A percentile compares a stretch with the other conserved stretches of the same genome.
Conservation (phyloP, 2,329 filamentous ascomycete species). For the Botrytis aclada region DNA sequence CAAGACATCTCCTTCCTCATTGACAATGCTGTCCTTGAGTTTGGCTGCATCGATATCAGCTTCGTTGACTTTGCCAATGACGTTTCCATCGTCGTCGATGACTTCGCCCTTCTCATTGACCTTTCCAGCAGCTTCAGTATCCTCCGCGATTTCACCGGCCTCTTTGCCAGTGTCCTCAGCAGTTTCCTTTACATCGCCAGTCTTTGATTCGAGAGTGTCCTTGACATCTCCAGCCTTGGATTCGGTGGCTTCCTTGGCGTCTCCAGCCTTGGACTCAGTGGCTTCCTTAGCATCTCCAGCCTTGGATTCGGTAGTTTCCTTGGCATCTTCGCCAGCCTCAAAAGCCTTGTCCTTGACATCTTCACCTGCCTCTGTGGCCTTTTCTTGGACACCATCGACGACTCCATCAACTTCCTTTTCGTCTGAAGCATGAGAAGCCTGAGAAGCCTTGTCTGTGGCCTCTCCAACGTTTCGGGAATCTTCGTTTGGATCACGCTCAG, state of each 20-base stretch:
- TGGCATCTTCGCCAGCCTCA: background rate
- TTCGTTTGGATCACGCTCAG: slow-evolving; percentile 18
- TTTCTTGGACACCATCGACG: background rate
- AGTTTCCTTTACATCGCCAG: background rate
- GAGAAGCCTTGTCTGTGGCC: background rate
- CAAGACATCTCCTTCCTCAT: slow-evolving; percentile 51
- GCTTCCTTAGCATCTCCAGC: background rate
- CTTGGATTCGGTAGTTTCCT: background rate
- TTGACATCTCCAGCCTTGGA: background rate
- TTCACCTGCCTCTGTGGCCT: background rate
- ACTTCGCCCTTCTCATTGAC: slow-evolving; percentile 52
- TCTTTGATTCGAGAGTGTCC: background rate
- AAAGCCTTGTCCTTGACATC: background rate
- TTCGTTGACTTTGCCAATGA: slow-evolving; percentile 58
- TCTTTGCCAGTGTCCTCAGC: background rate
- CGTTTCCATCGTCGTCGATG: slow-evolving; percentile 51
- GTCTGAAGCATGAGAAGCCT: background rate
- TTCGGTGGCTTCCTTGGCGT: background rate
- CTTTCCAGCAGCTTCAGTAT: slow-evolving; percentile 21
- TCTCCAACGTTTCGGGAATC: slow-evolving; percentile 9
- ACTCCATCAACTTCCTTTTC: background rate
- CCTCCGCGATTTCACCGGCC: background rate
- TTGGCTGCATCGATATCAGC: slow-evolving; percentile 53
- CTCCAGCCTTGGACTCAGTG: background rate
- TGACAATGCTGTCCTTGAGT: slow-evolving; percentile 39